A percentile compares a stretch with the other conserved stretches of the same genome.
These are phyloP conservation scores for Boletus reticulatus DNA, from an alignment of 768 basidiomycete genomes.

Conservation along the genomic window DNA sequence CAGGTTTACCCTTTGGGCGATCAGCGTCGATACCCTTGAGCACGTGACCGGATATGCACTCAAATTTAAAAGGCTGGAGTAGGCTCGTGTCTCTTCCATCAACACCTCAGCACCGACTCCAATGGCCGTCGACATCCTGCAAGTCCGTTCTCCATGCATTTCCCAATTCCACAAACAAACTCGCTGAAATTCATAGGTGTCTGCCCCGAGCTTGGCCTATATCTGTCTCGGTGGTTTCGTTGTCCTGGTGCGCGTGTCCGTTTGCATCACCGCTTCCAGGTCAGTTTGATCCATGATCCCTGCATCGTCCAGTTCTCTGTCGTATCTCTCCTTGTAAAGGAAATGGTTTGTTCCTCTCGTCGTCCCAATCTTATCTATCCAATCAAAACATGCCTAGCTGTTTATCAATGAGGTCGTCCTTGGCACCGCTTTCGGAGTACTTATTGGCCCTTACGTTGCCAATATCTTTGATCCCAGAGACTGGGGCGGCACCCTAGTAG, in stretches of 20 bases:
- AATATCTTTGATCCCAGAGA: slow-evolving; percentile 72
- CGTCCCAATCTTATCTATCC: background rate
- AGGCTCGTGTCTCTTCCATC: no score
- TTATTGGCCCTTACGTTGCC: slow-evolving; percentile 71
- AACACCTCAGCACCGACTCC: background rate
- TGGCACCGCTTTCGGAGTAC: slow-evolving; percentile 63
- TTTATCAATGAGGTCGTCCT: slow-evolving; percentile 95
- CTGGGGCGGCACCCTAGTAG: slow-evolving; percentile 58
- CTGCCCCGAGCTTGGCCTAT: slow-evolving; percentile 54
- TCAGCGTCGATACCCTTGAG: no score
- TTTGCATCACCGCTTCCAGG: background rate
- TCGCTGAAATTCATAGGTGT: slow-evolving; percentile 41
- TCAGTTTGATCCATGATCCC: no score
- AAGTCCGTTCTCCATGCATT: slow-evolving; percentile 21
- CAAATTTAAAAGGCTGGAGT: background rate
- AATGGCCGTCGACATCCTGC: slow-evolving; percentile 23
- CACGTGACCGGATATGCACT: background rate
- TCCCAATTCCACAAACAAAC: slow-evolving; percentile 15
- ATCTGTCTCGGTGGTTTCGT: slow-evolving; percentile 60
- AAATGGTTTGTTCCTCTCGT: slow-evolving; percentile 50
- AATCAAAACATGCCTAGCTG: slow-evolving; percentile 39
- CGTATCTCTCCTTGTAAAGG: slow-evolving; percentile 79
- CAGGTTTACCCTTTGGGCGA: background rate
- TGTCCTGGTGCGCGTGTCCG: slow-evolving; percentile 37
- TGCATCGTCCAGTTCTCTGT: slow-evolving; percentile 64